These are phyloP conservation scores for Pyrrhoderma lamaoense DNA, from an alignment of 1,284 basidiomycete genomes.

Conservation along the genomic window DNA sequence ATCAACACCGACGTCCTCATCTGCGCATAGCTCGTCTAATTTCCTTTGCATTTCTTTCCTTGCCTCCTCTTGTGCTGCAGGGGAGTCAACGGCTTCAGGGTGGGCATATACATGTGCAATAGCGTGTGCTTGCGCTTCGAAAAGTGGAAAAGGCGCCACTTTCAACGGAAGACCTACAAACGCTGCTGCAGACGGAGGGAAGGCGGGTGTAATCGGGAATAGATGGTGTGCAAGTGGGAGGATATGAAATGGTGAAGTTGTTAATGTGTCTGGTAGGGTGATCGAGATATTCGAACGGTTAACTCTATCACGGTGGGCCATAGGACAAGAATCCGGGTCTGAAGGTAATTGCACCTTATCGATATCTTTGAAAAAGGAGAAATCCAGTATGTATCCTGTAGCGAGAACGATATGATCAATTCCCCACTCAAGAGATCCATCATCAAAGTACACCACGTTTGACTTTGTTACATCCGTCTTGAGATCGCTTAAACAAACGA, in stretches of 20 bases:
- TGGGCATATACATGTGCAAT: constrained; percentile 45
- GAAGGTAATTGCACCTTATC: no score
- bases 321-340: no score
- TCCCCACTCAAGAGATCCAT: constrained; percentile 44
- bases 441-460: constrained; percentile 48
- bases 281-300: no score
- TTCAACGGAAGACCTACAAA: constrained; percentile 55
- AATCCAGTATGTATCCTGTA: constrained; percentile 61
- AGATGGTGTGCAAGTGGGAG: constrained; percentile 54
- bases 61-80: constrained; percentile 32
- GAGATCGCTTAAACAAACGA: constrained; percentile 35
- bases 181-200: constrained; percentile 24
- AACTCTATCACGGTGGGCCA: no score
- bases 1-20: constrained; percentile 25
- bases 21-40: constrained; percentile 3
- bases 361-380: constrained; percentile 48
- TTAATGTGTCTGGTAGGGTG: constrained; percentile 40
- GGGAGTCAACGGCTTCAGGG: constrained; percentile 41
- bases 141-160: constrained; percentile 56
- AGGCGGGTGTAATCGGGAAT: constrained; percentile 31
- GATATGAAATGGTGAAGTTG: constrained; percentile 56
- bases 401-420: constrained; percentile 63
- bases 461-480: constrained; percentile 20
- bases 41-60: no score
- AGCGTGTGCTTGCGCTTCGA: constrained; percentile 61